Conservation (phyloP, 768 basidiomycete species). For the Boletales sp. region DNA sequence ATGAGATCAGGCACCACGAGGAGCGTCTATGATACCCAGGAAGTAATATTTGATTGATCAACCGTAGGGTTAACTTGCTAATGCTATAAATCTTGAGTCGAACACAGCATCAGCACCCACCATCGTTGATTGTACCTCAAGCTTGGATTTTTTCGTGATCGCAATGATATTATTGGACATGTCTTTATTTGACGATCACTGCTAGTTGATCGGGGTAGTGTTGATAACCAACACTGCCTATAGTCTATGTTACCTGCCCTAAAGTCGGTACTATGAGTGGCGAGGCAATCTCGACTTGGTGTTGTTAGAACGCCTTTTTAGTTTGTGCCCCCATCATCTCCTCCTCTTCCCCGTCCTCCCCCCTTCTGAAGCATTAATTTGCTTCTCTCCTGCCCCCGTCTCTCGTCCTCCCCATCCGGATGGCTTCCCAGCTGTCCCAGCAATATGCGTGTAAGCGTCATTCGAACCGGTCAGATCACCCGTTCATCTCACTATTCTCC, state of each 20-base stretch:
- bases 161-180: too few species aligned
- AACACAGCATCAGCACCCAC: too few species aligned
- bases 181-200: too few species aligned
- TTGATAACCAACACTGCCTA: neutral
- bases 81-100: too few species aligned
- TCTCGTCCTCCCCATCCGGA: conserved; percentile 36
- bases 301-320: conserved; percentile 3
- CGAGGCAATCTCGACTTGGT: neutral
- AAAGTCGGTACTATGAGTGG: conserved; percentile 9
- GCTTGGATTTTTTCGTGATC: too few species aligned
- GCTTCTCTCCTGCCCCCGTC: conserved; percentile 51
- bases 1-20: too few species aligned
- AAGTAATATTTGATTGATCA: too few species aligned
- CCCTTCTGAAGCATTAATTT: conserved; percentile 74
- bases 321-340: conserved; percentile 26
- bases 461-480: conserved; percentile 5
- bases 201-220: too few species aligned
- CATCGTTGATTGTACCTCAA: too few species aligned
- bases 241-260: conserved; percentile 13
- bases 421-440: conserved; percentile 74
- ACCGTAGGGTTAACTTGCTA: too few species aligned
- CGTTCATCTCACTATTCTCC: conserved; percentile 15
- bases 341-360: conserved; percentile 5
- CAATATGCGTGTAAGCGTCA: conserved; percentile 70
- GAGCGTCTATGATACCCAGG: too few species aligned